Evolutionary conservation across 2,329 filamentous ascomycete genomes (phyloP), one percentile per base, ranked within the genome.

Genomic region (Pestalotiopsis sp.): DNA sequence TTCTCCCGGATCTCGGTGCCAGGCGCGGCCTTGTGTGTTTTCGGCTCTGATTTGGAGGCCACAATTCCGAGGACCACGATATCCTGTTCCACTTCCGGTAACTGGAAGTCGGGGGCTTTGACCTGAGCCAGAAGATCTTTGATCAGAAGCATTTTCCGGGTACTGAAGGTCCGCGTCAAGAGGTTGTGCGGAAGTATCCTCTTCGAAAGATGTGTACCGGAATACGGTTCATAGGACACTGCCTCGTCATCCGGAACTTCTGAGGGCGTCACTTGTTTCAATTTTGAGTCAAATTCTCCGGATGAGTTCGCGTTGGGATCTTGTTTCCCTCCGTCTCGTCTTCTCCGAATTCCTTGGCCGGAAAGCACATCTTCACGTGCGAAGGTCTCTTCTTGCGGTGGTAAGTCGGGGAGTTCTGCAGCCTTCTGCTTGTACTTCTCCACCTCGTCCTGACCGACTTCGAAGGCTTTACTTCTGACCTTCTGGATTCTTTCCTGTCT

Each of bases 51-150:
- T 78, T 98, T 98, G 57, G 90, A 92, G 6, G 93, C 94, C 24
- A 99, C 87, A 68, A 98, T 91, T 9, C 89, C 96, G 74, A 98
- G 91, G 1, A 98, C 88, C 7, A 99, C 94, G 74, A 94, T 92
- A 78, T 99, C 95, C 65, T 92, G 89, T 74, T 98, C 94, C 65
- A 94, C 85, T 68, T 92, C 89, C 0, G 97, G 94, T 0, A 95
- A 86, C 44, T 92, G 88, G 77, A 93, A 99, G 39, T 92, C 86
- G 0, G 96, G 96, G 1, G 90, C 89, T 79, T 94, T 97, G 70
- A 99, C 90, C 13, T 88, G 86, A 73, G 90, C 91, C 11, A 98
- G 83, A 4, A 99, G 83, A 71, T 97, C 92, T 5, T 95, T 92
- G 69, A 99, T 86, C 1, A 86, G 87, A 72, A 94, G 92, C 2